Conservation (phyloP, 345 rosid species). For the Cardamine resedifolia region DNA sequence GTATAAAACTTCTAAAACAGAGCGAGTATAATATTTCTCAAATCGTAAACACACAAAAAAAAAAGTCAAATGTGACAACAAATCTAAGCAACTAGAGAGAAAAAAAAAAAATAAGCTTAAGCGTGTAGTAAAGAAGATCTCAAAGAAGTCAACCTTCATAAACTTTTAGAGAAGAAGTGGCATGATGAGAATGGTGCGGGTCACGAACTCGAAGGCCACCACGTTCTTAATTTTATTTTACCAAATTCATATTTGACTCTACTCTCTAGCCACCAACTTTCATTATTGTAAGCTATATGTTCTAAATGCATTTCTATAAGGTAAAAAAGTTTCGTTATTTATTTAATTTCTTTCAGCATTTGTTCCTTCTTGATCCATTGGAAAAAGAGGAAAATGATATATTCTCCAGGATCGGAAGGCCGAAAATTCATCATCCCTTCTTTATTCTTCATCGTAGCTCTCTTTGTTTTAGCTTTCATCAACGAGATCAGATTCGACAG, state of each 20-base stretch:
- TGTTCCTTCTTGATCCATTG: neutral
- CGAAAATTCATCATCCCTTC: conserved; percentile 52
- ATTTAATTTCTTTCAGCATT: conserved; percentile 16
- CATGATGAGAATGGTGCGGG: conserved; percentile 36
- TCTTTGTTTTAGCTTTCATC: conserved; percentile 59
- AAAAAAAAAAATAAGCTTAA: neutral
- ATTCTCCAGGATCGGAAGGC: conserved; percentile 25
- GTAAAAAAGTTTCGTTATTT: neutral
- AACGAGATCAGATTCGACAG: conserved; percentile 54
- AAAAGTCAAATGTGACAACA: neutral
- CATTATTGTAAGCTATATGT: too few species aligned
- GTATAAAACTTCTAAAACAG: too few species aligned
- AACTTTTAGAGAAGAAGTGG: conserved; percentile 27
- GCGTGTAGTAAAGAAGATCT: conserved; percentile 7
- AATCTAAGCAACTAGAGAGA: conserved; percentile 20
- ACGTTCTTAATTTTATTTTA: conserved; percentile 39
- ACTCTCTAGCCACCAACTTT: too few species aligned
- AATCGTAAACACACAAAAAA: too few species aligned
- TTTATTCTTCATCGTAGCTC: conserved; percentile 58
- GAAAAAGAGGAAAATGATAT: conserved; percentile 30
- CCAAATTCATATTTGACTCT: conserved; percentile 35
- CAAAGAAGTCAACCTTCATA: conserved; percentile 31
- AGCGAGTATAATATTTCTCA: neutral
- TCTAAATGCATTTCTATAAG: conserved; percentile 19
- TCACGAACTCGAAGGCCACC: conserved; percentile 35